Evolutionary conservation across 2,329 filamentous ascomycete species (phyloP).

Genomic region (Epicoccum sorghinum): DNA sequence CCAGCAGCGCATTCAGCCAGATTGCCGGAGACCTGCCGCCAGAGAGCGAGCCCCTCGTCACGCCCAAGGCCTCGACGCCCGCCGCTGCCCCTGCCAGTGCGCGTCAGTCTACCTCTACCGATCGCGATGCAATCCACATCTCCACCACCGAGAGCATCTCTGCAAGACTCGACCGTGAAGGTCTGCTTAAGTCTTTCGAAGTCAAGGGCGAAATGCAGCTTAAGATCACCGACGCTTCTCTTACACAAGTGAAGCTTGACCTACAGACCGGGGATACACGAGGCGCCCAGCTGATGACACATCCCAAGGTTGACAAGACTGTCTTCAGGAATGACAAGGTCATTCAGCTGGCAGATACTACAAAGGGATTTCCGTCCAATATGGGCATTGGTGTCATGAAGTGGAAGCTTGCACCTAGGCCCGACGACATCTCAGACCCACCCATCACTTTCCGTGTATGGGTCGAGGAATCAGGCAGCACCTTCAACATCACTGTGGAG

Average conservation of each 20-base stretch:
- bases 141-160: slow-evolving; percentile 89
- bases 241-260: slow-evolving; percentile 90
- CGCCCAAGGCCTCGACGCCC: slow-evolving; percentile 58
- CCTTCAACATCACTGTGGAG: slow-evolving; percentile 90
- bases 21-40: slow-evolving; percentile 90
- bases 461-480: slow-evolving; percentile 86
- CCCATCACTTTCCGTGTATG: slow-evolving; percentile 97
- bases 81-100: slow-evolving; percentile 61
- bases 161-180: slow-evolving; percentile 87
- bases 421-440: slow-evolving; percentile 78
- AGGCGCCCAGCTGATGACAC: slow-evolving; percentile 89
- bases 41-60: slow-evolving; percentile 80
- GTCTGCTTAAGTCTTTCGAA: slow-evolving; percentile 81
- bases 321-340: slow-evolving; percentile 81
- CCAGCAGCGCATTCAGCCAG: slow-evolving; percentile 95
- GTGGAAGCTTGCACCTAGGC: slow-evolving; percentile 85
- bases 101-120: slow-evolving; percentile 69
- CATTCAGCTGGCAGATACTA: slow-evolving; percentile 88
- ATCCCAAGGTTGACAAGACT: slow-evolving; percentile 93
- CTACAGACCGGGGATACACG: slow-evolving; percentile 77
- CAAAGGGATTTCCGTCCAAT: slow-evolving; percentile 91
- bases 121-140: slow-evolving; percentile 85
- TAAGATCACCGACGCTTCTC: slow-evolving; percentile 82
- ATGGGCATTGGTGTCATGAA: slow-evolving; percentile 91
- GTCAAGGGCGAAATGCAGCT: slow-evolving; percentile 93